These are phyloP conservation scores for Penicillium italicum DNA, from an alignment of 2,329 filamentous ascomycete genomes.

Conservation along the genomic window DNA sequence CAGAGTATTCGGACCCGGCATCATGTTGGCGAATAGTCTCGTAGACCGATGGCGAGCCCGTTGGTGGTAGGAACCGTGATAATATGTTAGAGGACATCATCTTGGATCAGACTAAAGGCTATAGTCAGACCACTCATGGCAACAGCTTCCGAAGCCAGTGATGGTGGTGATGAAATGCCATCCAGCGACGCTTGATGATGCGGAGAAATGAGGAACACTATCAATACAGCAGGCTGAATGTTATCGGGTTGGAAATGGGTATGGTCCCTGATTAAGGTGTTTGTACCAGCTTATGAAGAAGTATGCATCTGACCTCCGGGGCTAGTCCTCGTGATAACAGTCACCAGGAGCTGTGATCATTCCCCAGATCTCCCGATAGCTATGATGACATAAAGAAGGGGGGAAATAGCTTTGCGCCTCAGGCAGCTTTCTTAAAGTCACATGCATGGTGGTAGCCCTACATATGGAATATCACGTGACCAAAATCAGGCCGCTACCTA, in stretches of 20 bases:
- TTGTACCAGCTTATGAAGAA: background rate
- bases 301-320: constrained; percentile 14
- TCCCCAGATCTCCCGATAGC: background rate
- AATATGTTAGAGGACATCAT: constrained; percentile 45
- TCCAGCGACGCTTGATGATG: constrained; percentile 10
- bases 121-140: constrained; percentile 14
- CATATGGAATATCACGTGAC: background rate
- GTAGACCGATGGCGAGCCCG: constrained; percentile 48
- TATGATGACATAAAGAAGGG: constrained; percentile 18
- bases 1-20: constrained; percentile 44
- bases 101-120: constrained; percentile 16
- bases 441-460: background rate
- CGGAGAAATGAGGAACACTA: constrained; percentile 7
- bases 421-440: background rate
- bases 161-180: constrained; percentile 5
- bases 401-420: background rate
- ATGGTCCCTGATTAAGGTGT: background rate
- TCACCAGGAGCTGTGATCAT: constrained; percentile 8
- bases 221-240: background rate
- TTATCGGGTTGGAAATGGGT: background rate
- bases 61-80: constrained; percentile 47
- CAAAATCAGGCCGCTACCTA: no score
- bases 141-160: constrained; percentile 7
- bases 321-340: constrained; percentile 10
- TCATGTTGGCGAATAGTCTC: constrained; percentile 48